These are phyloP conservation scores for Umbellularia californica DNA, from an alignment of 164 flowering plant genomes.

Conservation along the genomic window DNA sequence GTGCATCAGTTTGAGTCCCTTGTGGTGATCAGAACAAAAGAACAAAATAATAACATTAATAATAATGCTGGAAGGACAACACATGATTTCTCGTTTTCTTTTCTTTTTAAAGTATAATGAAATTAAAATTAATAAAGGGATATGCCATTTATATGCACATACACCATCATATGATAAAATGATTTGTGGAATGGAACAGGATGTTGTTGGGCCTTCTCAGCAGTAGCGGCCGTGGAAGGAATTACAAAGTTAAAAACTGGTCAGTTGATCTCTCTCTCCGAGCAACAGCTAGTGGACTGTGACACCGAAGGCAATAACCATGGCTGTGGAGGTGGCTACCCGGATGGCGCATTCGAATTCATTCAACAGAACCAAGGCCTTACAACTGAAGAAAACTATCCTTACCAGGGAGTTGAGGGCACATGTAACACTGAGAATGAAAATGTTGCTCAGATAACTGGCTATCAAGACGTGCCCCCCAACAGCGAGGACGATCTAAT, in stretches of 20 bases:
- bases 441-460: neutral
- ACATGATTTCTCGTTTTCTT: neutral
- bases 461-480: conserved; percentile 4
- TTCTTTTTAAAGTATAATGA: neutral
- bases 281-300: conserved; percentile 7
- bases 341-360: conserved; percentile 3
- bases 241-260: neutral
- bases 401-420: conserved; percentile 3
- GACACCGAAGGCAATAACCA: neutral
- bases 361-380: conserved; percentile 3
- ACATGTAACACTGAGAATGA: conserved; percentile 1
- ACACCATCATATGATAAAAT: neutral
- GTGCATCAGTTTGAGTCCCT: too few species aligned
- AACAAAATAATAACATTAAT: too few species aligned
- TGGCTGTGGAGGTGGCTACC: conserved; percentile 6
- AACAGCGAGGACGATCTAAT: conserved; percentile 12
- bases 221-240: conserved; percentile 4
- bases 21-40: too few species aligned
- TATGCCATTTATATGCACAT: neutral
- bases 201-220: conserved; percentile 13
- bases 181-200: neutral
- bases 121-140: neutral
- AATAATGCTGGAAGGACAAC: neutral
- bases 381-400: conserved; percentile 6
- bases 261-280: conserved; percentile 3